A percentile compares a stretch with the other conserved stretches of the same genome.
Conservation (phyloP, 2,329 filamentous ascomycete genomes). For the Hymenoscyphus repandus region DNA sequence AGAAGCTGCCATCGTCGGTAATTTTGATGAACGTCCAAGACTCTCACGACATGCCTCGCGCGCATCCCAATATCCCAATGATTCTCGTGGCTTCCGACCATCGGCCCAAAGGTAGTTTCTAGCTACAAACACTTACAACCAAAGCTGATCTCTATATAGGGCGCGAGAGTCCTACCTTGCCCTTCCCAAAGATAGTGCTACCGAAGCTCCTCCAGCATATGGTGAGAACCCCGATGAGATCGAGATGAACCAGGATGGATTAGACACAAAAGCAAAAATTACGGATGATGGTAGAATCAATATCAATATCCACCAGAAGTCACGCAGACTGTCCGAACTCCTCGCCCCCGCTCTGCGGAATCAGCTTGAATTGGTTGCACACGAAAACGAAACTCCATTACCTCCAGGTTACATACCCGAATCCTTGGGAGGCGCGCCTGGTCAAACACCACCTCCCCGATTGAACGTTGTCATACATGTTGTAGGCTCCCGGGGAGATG, state of each 20-base stretch:
- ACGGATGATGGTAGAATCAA: slow-evolving; percentile 73
- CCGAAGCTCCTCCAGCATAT: slow-evolving; percentile 48
- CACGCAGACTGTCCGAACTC: slow-evolving; percentile 58
- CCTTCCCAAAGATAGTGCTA: slow-evolving; percentile 16
- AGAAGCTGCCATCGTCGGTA: slow-evolving; percentile 29
- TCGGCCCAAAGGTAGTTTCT: neutral
- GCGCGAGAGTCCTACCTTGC: slow-evolving; percentile 11
- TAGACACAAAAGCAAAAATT: slow-evolving; percentile 56
- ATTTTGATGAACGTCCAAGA: slow-evolving; percentile 14
- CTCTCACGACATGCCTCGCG: slow-evolving; percentile 1
- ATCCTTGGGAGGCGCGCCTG: slow-evolving; percentile 61
- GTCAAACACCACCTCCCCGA: slow-evolving; percentile 50
- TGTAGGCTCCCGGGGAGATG: slow-evolving; percentile 68
- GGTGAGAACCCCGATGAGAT: slow-evolving; percentile 52
- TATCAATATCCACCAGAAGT: slow-evolving; percentile 73
- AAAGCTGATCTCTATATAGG: slow-evolving; percentile 6
- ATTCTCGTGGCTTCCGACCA: neutral
- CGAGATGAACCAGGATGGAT: slow-evolving; percentile 55
- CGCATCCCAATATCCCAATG: slow-evolving; percentile 3
- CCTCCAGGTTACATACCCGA: slow-evolving; percentile 68
- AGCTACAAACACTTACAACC: neutral
- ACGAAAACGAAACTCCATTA: slow-evolving; percentile 44
- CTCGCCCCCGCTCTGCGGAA: slow-evolving; percentile 59
- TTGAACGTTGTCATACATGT: slow-evolving; percentile 72
- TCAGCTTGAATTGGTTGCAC: slow-evolving; percentile 39